Percentiles rank a stretch among this genome's conserved stretches.
Evolutionary conservation across 305 asterid species (phyloP).

Genomic region (Ilex paraguariensis): DNA sequence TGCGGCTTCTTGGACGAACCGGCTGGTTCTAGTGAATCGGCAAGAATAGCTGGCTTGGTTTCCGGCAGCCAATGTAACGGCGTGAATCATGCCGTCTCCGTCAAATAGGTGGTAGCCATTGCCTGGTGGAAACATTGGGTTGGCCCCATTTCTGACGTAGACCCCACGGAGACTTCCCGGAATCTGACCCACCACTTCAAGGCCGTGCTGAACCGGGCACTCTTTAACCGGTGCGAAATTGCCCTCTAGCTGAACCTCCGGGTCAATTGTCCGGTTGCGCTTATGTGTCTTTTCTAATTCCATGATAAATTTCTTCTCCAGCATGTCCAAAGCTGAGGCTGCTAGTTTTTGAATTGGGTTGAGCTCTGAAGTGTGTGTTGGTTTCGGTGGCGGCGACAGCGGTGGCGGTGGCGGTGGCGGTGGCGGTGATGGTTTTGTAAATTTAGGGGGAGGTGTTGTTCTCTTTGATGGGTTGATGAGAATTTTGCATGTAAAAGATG

Average conservation of each 20-base stretch:
- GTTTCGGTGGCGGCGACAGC: conserved; percentile 6
- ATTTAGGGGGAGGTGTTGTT: conserved; percentile 16
- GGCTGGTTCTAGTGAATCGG: conserved; percentile 49
- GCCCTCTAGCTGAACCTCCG: conserved; percentile 50
- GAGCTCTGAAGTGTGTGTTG: conserved; percentile 4
- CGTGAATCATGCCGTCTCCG: conserved; percentile 73
- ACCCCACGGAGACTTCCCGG: conserved; percentile 37
- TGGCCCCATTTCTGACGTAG: conserved; percentile 59
- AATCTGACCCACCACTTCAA: conserved; percentile 43
- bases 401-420: conserved; percentile 3
- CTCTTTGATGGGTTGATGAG: conserved; percentile 17
- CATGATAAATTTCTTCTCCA: conserved; percentile 30
- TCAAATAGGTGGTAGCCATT: conserved; percentile 64
- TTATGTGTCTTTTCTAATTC: conserved; percentile 30
- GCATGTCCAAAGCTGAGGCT: conserved; percentile 35
- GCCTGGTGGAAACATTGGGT: conserved; percentile 38
- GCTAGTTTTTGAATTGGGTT: conserved; percentile 43
- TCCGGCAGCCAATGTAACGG: conserved; percentile 24
- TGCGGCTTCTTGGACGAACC: conserved; percentile 37
- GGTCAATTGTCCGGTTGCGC: conserved; percentile 42
- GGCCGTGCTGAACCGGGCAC: conserved; percentile 47
- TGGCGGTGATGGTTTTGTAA: background rate
- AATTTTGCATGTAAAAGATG: conserved; percentile 31
- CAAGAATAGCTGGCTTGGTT: conserved; percentile 45
- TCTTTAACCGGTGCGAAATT: conserved; percentile 55